Conservation (phyloP, 2,329 filamentous ascomycete genomes). For the Corynespora cassiicola region DNA sequence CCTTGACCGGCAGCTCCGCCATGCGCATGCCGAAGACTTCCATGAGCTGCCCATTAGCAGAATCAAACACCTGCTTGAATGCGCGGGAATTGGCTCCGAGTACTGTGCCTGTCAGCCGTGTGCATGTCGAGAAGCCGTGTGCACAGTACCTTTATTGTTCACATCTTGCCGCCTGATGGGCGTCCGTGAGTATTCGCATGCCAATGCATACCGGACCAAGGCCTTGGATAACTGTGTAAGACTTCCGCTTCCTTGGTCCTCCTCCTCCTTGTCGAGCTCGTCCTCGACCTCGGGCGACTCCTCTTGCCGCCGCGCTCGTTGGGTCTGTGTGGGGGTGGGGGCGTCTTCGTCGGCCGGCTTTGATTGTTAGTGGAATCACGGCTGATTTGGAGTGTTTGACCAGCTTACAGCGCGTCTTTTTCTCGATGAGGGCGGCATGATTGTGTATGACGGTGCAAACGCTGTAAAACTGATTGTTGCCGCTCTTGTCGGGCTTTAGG, state of each 20-base stretch:
- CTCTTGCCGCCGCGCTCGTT: constrained; percentile 21
- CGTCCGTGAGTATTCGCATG: constrained; percentile 65
- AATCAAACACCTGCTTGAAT: constrained; percentile 79
- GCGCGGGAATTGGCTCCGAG: constrained; percentile 71
- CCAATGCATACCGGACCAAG: constrained; percentile 66
- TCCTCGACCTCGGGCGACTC: constrained; percentile 26
- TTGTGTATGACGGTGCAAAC: too few relatives aligned
- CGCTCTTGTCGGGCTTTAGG: constrained; percentile 17
- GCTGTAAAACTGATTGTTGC: constrained; percentile 1
- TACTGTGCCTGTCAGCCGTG: constrained; percentile 52
- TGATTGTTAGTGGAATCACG: constrained; percentile 4
- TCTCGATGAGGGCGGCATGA: constrained; percentile 13
- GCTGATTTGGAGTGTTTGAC: too few relatives aligned
- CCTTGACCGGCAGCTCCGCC: constrained; percentile 78
- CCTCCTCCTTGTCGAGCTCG: constrained; percentile 19
- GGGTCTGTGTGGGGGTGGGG: constrained; percentile 24
- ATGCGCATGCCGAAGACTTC: constrained; percentile 91
- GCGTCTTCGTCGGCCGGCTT: constrained; percentile 26
- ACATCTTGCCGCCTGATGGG: constrained; percentile 66
- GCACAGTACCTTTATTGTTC: constrained; percentile 53
- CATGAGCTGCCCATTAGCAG: constrained; percentile 75
- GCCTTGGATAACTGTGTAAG: constrained; percentile 63
- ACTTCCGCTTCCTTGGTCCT: constrained; percentile 30
- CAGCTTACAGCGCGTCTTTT: constrained; percentile 18
- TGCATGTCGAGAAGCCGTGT: background rate